Evolutionary conservation across 257 asterid species (phyloP).

Genomic region (Knoxia roxburghii): DNA sequence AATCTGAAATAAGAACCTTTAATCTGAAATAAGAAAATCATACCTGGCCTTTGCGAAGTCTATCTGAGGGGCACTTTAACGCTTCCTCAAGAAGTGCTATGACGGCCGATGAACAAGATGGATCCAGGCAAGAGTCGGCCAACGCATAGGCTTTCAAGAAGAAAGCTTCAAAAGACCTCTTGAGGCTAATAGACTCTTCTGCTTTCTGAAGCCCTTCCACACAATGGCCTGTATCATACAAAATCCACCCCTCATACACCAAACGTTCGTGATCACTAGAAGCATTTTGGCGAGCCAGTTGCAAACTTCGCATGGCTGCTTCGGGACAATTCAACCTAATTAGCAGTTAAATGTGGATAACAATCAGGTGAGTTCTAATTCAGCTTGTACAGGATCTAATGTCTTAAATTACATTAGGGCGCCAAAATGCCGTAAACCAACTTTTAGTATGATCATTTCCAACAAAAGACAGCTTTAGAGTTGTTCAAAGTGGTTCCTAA

Average conservation of each 20-base stretch:
- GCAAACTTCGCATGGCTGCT: slow-evolving; percentile 97
- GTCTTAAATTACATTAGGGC: not conserved
- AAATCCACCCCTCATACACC: slow-evolving; percentile 98
- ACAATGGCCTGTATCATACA: slow-evolving; percentile 92
- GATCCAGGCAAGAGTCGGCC: slow-evolving; percentile 91
- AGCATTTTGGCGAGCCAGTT: slow-evolving; percentile 88
- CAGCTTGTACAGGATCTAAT: not conserved
- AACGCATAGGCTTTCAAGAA: slow-evolving; percentile 98
- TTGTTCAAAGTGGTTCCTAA: not conserved
- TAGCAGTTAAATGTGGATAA: slow-evolving; percentile 14
- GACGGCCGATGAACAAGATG: slow-evolving; percentile 87
- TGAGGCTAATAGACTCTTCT: slow-evolving; percentile 84
- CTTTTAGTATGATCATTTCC: not conserved
- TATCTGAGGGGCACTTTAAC: slow-evolving; percentile 90
- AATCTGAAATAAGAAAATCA: not conserved
- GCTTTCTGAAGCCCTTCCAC: slow-evolving; percentile 93
- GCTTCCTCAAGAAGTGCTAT: slow-evolving; percentile 95
- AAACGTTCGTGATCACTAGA: slow-evolving; percentile 79
- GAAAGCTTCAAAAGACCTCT: slow-evolving; percentile 97
- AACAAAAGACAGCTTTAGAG: not conserved
- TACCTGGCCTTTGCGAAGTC: slow-evolving; percentile 99
- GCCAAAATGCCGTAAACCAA: not conserved
- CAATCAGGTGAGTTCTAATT: not conserved
- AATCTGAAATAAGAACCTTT: too few species aligned
- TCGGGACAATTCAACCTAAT: slow-evolving; percentile 91